These are phyloP conservation scores for Penicillium odoratum DNA, from an alignment of 495 filamentous ascomycete species.

Conservation along the genomic window DNA sequence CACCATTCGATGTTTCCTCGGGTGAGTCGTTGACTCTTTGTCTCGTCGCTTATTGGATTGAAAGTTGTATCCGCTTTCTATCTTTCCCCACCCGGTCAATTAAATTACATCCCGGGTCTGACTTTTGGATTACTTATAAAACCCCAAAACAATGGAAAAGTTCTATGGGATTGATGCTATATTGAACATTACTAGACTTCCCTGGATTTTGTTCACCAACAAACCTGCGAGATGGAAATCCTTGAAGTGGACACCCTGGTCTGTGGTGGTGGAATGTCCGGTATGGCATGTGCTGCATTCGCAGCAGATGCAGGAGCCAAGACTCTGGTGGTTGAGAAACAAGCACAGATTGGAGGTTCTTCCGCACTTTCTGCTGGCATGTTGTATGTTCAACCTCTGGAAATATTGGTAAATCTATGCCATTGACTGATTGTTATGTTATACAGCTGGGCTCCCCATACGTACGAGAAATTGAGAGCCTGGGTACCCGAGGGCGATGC, in stretches of 20 bases:
- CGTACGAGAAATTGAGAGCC: constrained; percentile 22
- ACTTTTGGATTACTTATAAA: constrained; percentile 2
- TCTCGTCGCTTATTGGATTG: constrained; percentile 3
- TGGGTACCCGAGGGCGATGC: constrained; percentile 30
- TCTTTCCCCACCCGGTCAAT: constrained; percentile 16
- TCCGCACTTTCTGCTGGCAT: constrained; percentile 31
- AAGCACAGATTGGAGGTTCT: constrained; percentile 21
- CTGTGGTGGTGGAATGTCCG: constrained; percentile 35
- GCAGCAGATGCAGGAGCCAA: constrained; percentile 24
- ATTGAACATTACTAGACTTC: too few relatives aligned
- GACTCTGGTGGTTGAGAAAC: constrained; percentile 28
- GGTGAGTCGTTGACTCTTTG: not conserved
- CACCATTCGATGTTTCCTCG: not conserved
- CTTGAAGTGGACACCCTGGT: constrained; percentile 26
- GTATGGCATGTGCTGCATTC: constrained; percentile 31
- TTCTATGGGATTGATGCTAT: too few relatives aligned
- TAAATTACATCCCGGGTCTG: constrained; percentile 14
- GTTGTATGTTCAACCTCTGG: constrained; percentile 18
- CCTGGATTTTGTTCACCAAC: not conserved
- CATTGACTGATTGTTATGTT: not conserved
- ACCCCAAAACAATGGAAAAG: not conserved
- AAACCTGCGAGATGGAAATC: constrained; percentile 17
- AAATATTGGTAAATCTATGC: not conserved
- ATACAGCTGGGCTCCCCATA: constrained; percentile 27
- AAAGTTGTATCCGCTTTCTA: not conserved